Evolutionary conservation across 805 yeast species (phyloP), one percentile per base, ranked within the genome.

Genomic region (Ogataea glucozyma): DNA sequence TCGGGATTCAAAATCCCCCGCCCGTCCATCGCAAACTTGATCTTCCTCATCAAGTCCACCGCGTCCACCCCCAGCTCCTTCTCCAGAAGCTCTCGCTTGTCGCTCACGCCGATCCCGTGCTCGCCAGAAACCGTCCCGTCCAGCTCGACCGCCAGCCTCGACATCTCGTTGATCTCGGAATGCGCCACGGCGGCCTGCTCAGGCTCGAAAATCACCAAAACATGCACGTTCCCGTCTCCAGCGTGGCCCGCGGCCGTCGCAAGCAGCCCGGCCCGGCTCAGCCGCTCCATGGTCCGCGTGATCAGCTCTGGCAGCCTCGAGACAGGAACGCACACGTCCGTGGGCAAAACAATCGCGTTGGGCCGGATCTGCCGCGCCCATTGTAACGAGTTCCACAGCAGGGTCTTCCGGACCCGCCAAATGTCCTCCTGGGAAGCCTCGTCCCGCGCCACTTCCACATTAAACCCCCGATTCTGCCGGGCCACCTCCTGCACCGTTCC

Each of bases 101-200:
- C 64, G 26, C 91, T 90, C 31, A 82, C 73, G 7, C 95, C 96
- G 29, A 88, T 78, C 11, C 95, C 96, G 58, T 87, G 95, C 57
- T 87, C 95, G 26, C 95, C 95, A 4, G 89, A 83, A 51, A 88
- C 81, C 1, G 96, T 87, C 1, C 95, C 95, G 40, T 86, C 95
- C 27, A 81, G 74, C 1, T 67, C 73, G 13, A 87, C 65, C 0
- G 91, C 95, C 30, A 81, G 60, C 32, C 71, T 57, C 36, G 84
- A 85, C 84, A 87, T 80, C 38, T 76, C 69, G 20, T 73, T 71
- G 11, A 83, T 81, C 10, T 83, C 54, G 10, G 58, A 54, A 45
- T 75, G 73, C 3, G 79, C 82, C 17, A 60, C 61, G 1, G 65
- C 62, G 14, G 67, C 53, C 49, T 79, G 75, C 16, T 75, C 73